Conservation (phyloP, 441 rosid genomes). For the Gossypium laxum region DNA sequence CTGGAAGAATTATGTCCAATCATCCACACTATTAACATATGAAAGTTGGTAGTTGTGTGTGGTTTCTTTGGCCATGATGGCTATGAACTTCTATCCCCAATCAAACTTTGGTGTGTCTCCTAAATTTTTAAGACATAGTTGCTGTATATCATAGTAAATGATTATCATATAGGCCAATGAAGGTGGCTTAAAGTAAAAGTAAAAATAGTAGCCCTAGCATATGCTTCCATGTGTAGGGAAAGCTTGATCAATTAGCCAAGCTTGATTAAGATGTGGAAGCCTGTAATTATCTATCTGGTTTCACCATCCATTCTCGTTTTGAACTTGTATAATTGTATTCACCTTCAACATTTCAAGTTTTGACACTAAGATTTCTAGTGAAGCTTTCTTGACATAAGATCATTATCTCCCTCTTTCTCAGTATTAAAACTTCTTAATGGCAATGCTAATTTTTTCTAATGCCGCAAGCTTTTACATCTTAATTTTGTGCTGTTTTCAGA, state of each 20-base stretch:
- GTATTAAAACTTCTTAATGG: not conserved
- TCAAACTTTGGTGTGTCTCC: not conserved
- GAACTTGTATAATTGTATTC: not conserved
- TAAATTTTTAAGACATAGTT: not conserved
- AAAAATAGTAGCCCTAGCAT: not conserved
- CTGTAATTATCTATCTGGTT: not conserved
- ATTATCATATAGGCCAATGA: not conserved
- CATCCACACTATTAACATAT: not conserved
- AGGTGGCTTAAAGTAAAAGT: not conserved
- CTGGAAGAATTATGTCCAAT: not conserved
- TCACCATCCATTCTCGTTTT: not conserved
- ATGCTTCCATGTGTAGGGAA: not conserved
- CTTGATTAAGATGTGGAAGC: not conserved
- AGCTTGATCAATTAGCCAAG: not conserved
- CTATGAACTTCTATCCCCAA: not conserved
- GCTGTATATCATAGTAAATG: not conserved
- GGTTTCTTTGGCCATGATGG: not conserved
- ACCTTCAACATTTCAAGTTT: not conserved
- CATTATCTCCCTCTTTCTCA: not conserved
- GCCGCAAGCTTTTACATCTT: not conserved
- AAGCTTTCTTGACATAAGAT: not conserved
- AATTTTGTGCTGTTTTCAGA: slow-evolving; percentile 36
- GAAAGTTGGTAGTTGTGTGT: not conserved
- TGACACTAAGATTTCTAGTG: not conserved
- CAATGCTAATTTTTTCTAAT: not conserved